These are phyloP conservation scores for Colletotrichum tabaci DNA, from an alignment of 2,329 filamentous ascomycete species.

Conservation along the genomic window DNA sequence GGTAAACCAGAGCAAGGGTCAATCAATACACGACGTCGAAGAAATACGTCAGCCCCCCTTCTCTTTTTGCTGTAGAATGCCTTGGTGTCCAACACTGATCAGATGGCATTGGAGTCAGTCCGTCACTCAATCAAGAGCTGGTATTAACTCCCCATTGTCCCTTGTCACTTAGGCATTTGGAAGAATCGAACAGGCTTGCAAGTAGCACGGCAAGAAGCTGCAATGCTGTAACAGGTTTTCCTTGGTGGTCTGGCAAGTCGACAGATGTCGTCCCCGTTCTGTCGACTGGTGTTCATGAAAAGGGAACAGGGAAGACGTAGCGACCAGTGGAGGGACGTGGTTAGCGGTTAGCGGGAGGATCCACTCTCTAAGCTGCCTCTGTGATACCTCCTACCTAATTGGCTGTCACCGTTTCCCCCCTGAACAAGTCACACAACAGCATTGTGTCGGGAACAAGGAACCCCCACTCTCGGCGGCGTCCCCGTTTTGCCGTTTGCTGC, in stretches of 20 bases:
- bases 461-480: neutral
- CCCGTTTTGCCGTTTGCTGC: slow-evolving; percentile 15
- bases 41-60: neutral
- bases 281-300: neutral
- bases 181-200: neutral
- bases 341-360: neutral
- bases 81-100: neutral
- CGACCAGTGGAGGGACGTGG: slow-evolving; percentile 7
- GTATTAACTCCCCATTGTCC: too few relatives aligned
- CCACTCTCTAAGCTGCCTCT: neutral
- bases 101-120: too few relatives aligned
- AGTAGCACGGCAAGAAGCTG: neutral
- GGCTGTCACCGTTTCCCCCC: neutral
- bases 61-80: neutral
- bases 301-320: neutral
- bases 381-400: neutral
- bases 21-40: slow-evolving; percentile 18
- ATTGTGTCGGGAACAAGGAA: slow-evolving; percentile 7
- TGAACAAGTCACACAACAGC: slow-evolving; percentile 1
- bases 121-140: neutral
- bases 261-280: neutral
- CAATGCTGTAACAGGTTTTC: neutral
- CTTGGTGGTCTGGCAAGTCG: neutral
- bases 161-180: neutral
- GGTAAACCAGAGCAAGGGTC: slow-evolving; percentile 20